phyloP scores from a whole-genome alignment of 306 rosid species.

The Ochetophila trinervis region DNA sequence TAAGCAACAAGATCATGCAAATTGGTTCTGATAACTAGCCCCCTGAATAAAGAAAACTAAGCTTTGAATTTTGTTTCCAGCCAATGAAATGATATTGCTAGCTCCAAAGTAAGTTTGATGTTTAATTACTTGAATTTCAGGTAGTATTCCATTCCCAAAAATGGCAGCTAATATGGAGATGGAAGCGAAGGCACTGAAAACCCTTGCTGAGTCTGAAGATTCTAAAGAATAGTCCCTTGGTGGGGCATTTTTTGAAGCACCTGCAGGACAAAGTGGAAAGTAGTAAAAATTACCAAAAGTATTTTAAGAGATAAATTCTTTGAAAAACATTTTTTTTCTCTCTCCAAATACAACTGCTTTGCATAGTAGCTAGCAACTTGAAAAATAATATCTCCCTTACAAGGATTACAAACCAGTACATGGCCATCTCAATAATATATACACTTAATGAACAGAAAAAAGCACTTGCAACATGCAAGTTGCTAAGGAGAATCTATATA shows the following conservation, averaged over 20 bases:
- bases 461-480: background rate
- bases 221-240: slow-evolving; percentile 66
- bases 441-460: background rate
- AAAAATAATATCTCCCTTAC: background rate
- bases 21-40: background rate
- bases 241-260: slow-evolving; percentile 48
- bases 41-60: background rate
- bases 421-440: background rate
- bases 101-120: slow-evolving; percentile 3
- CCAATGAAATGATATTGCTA: slow-evolving; percentile 8
- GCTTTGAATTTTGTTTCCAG: slow-evolving; percentile 7
- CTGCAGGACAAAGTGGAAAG: slow-evolving; percentile 38
- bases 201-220: slow-evolving; percentile 42
- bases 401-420: background rate
- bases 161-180: slow-evolving; percentile 88
- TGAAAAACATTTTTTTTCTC: too few species aligned
- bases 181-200: slow-evolving; percentile 78
- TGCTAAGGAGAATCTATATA: background rate
- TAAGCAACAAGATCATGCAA: slow-evolving; percentile 8
- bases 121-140: slow-evolving; percentile 78
- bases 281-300: background rate
- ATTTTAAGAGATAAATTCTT: background rate
- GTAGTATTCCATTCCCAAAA: slow-evolving; percentile 90
- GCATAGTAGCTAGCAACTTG: slow-evolving; percentile 1
- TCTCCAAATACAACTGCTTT: background rate